A percentile compares a stretch with the other conserved stretches of the same genome.
phyloP scores from a whole-genome alignment of 1,139 yeast genomes.

The Candida glucosophila region DNA sequence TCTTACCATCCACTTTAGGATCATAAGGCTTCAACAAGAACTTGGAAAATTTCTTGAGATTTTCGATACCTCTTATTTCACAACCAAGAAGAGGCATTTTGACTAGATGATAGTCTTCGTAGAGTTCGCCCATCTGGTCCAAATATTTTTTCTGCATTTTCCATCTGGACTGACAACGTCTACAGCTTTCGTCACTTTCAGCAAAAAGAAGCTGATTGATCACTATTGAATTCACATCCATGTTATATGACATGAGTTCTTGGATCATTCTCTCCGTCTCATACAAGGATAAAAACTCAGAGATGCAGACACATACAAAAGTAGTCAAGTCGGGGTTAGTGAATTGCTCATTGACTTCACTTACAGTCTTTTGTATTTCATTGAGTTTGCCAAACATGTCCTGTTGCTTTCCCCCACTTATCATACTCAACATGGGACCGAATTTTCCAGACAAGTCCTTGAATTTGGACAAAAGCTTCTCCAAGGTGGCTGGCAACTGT shows the following conservation, averaged over 20 bases:
- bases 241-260: conserved; percentile 86
- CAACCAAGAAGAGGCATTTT: conserved; percentile 91
- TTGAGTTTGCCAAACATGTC: conserved; percentile 77
- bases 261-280: conserved; percentile 97
- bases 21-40: conserved; percentile 63
- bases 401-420: conserved; percentile 66
- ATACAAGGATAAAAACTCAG: conserved; percentile 88
- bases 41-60: conserved; percentile 68
- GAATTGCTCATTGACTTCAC: conserved; percentile 88
- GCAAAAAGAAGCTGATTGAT: conserved; percentile 91
- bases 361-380: conserved; percentile 74
- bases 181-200: conserved; percentile 66
- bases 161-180: conserved; percentile 87
- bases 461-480: conserved; percentile 77
- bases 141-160: conserved; percentile 93
- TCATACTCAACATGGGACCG: conserved; percentile 82
- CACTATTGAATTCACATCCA: conserved; percentile 93
- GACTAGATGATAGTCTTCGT: conserved; percentile 90
- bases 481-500: conserved; percentile 87
- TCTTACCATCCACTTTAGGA: conserved; percentile 49
- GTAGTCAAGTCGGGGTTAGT: conserved; percentile 95
- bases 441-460: conserved; percentile 77
- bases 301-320: conserved; percentile 93
- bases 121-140: conserved; percentile 89
- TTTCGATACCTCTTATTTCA: conserved; percentile 87